Conservation (phyloP, 2,329 filamentous ascomycete genomes). For the Cytospora chrysosperma region DNA sequence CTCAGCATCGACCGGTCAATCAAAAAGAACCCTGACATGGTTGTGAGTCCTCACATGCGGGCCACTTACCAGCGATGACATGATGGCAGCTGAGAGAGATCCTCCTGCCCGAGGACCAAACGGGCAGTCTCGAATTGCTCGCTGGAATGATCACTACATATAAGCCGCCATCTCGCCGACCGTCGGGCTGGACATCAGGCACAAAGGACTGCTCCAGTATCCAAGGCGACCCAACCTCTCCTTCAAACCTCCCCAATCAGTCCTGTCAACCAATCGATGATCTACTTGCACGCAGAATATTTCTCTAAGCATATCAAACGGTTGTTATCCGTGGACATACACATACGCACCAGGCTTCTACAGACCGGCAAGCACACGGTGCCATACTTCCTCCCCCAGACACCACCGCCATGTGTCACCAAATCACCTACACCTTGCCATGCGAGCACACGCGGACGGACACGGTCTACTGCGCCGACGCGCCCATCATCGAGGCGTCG, state of each 20-base stretch:
- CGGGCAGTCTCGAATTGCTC: slow-evolving; percentile 12
- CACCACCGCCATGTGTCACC: slow-evolving; percentile 49
- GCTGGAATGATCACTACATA: slow-evolving; percentile 17
- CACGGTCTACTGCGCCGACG: slow-evolving; percentile 46
- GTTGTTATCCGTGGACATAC: not conserved
- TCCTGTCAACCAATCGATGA: not conserved
- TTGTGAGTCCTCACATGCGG: slow-evolving; percentile 11
- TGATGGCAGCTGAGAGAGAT: slow-evolving; percentile 14
- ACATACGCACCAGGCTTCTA: not conserved
- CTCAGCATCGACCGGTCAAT: not conserved
- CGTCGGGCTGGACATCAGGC: not conserved
- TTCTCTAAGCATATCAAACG: not conserved
- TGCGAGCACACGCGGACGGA: slow-evolving; percentile 51
- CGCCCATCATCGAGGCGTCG: slow-evolving; percentile 29
- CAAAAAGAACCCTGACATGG: not conserved
- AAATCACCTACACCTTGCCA: slow-evolving; percentile 48
- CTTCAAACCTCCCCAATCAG: too few species aligned
- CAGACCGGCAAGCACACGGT: not conserved
- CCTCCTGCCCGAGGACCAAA: slow-evolving; percentile 14
- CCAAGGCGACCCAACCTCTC: not conserved
- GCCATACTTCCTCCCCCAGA: not conserved
- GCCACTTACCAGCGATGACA: slow-evolving; percentile 14
- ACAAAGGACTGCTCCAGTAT: not conserved
- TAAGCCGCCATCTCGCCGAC: slow-evolving; percentile 16
- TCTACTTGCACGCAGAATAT: not conserved